Conservation (phyloP, 352 stramenopile genomes). For the Pythium brachiatum region DNA sequence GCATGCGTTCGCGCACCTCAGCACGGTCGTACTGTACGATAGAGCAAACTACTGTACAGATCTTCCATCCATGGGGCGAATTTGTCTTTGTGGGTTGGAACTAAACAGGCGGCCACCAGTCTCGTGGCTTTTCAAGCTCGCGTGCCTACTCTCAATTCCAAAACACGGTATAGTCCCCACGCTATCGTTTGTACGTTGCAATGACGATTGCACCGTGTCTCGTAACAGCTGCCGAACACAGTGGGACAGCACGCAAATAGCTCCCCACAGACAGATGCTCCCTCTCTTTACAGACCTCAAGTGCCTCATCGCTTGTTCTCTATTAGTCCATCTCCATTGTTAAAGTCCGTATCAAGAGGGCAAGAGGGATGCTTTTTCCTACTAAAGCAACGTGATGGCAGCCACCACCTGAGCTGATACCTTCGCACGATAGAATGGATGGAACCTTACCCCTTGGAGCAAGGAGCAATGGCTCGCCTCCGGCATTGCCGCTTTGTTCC, state of each 20-base stretch:
- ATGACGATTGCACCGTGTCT: not conserved
- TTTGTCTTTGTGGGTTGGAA: no score
- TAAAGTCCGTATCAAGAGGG: not conserved
- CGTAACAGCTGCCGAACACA: conserved; percentile 6
- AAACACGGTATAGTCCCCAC: not conserved
- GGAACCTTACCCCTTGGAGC: not conserved
- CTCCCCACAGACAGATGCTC: not conserved
- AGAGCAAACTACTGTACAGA: no score
- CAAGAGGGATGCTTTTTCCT: not conserved
- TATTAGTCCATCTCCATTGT: not conserved
- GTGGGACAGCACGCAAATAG: not conserved
- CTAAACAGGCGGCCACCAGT: no score
- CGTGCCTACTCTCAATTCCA: not conserved
- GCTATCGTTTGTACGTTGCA: not conserved
- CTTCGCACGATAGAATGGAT: no score
- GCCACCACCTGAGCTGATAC: not conserved
- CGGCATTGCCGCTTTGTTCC: not conserved
- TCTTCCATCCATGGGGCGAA: no score
- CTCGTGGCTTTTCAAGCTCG: conserved; percentile 1
- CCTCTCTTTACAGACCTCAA: not conserved
- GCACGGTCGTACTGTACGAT: no score
- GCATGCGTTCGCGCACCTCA: no score
- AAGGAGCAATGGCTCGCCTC: not conserved
- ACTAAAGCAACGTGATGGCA: not conserved
- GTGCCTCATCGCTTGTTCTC: not conserved